Percentiles rank a stretch among this genome's conserved stretches.
phyloP scores from a whole-genome alignment of 306 rosid species.

The Herpetospermum pedunculosum region DNA sequence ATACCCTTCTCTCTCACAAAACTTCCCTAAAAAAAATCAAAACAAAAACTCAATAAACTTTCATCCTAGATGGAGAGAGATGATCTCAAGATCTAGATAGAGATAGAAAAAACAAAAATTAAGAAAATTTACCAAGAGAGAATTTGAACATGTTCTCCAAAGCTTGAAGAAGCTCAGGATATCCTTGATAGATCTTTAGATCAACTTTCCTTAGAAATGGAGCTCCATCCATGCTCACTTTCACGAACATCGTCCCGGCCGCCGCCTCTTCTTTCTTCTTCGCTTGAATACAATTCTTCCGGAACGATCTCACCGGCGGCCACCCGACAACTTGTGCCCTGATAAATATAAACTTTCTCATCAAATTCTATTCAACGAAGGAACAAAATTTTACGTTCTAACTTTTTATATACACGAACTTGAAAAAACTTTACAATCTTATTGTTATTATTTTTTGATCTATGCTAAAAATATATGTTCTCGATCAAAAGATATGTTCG shows the following conservation, averaged over 20 bases:
- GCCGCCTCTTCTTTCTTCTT: constrained; percentile 7
- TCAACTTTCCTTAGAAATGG: constrained; percentile 40
- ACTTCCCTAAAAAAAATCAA: background rate
- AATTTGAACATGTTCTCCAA: constrained; percentile 44
- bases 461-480: too few relatives aligned
- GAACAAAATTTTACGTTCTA: too few relatives aligned
- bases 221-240: constrained; percentile 52
- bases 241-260: constrained; percentile 17
- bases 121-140: constrained; percentile 18
- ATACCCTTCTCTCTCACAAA: constrained; percentile 29
- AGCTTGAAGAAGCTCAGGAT: constrained; percentile 32
- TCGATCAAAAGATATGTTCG: too few relatives aligned
- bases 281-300: constrained; percentile 27
- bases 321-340: constrained; percentile 46
- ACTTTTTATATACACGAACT: too few relatives aligned
- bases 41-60: background rate
- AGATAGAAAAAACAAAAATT: too few relatives aligned
- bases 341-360: background rate
- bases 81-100: background rate
- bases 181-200: constrained; percentile 28
- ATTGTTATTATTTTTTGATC: too few relatives aligned
- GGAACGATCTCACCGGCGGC: constrained; percentile 34
- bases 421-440: too few relatives aligned
- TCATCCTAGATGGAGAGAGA: background rate
- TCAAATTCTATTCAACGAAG: background rate